phyloP scores from a whole-genome alignment of 2,329 filamentous ascomycete species.

The Fusarium stilboides region DNA sequence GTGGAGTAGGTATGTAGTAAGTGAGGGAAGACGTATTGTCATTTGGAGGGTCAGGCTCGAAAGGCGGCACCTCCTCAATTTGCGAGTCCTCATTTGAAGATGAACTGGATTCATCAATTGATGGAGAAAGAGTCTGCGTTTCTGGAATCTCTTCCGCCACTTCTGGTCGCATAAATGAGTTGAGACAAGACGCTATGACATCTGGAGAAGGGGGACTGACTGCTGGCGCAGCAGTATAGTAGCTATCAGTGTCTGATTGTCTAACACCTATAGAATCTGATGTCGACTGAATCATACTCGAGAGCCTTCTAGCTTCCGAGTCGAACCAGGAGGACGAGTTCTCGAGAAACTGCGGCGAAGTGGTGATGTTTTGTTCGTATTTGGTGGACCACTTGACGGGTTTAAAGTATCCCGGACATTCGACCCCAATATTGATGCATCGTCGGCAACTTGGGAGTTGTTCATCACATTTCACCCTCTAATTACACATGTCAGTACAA shows the following conservation, averaged over 20 bases:
- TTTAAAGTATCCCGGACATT: slow-evolving; percentile 35
- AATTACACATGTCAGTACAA: background rate
- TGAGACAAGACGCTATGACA: background rate
- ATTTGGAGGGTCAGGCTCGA: background rate
- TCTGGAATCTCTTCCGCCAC: fast-evolving
- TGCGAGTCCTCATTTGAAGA: background rate
- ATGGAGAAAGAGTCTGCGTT: fast-evolving
- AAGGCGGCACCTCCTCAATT: background rate
- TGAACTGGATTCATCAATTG: background rate
- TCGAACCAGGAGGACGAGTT: slow-evolving; percentile 1
- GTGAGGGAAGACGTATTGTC: background rate
- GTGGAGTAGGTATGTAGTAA: slow-evolving; percentile 4
- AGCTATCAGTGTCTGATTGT: background rate
- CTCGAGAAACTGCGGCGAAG: fast-evolving
- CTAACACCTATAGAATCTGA: background rate
- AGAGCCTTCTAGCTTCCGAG: background rate
- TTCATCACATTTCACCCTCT: slow-evolving; percentile 43
- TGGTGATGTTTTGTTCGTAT: slow-evolving; percentile 12
- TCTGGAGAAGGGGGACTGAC: background rate
- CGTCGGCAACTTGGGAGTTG: slow-evolving; percentile 22
- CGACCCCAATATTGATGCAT: slow-evolving; percentile 23
- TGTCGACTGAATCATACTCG: background rate
- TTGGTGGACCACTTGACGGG: slow-evolving; percentile 38
- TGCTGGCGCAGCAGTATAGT: background rate
- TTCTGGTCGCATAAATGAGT: background rate